phyloP scores from a whole-genome alignment of 257 asterid species.

The Misopates orontium region DNA sequence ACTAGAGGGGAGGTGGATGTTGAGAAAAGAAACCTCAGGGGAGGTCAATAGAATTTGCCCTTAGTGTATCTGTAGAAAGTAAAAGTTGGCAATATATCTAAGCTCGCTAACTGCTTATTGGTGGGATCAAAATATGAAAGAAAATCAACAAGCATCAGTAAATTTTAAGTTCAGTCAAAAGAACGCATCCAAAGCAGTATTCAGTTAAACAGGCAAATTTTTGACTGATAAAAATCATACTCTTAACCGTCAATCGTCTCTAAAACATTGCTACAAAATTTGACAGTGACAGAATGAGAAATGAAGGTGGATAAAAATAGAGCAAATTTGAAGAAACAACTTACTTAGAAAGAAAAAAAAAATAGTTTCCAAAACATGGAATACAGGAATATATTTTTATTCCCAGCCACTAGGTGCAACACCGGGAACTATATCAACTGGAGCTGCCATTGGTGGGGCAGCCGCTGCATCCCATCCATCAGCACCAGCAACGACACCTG shows the following conservation, averaged over 20 bases:
- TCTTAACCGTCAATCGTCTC: not conserved
- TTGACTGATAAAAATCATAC: not conserved
- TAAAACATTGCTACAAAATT: constrained; percentile 8
- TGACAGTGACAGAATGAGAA: not conserved
- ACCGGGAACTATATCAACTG: not conserved
- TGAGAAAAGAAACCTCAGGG: no score
- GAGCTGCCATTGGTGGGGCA: constrained; percentile 6
- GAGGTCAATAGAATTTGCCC: no score
- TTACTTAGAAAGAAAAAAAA: not conserved
- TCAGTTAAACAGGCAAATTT: no score
- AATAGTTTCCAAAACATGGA: not conserved
- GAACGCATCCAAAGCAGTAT: no score
- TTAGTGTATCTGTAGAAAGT: no score
- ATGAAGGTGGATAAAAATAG: not conserved
- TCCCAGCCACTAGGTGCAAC: constrained; percentile 5
- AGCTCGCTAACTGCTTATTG: no score
- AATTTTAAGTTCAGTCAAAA: no score
- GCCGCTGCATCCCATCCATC: constrained; percentile 5
- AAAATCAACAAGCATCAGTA: no score
- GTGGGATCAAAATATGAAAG: no score
- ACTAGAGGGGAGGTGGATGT: no score
- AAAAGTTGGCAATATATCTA: no score
- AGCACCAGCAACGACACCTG: not conserved
- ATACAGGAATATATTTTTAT: not conserved
- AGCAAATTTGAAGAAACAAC: not conserved